These are phyloP conservation scores for Ceriops tagal DNA, from an alignment of 345 rosid genomes.

Conservation along the genomic window DNA sequence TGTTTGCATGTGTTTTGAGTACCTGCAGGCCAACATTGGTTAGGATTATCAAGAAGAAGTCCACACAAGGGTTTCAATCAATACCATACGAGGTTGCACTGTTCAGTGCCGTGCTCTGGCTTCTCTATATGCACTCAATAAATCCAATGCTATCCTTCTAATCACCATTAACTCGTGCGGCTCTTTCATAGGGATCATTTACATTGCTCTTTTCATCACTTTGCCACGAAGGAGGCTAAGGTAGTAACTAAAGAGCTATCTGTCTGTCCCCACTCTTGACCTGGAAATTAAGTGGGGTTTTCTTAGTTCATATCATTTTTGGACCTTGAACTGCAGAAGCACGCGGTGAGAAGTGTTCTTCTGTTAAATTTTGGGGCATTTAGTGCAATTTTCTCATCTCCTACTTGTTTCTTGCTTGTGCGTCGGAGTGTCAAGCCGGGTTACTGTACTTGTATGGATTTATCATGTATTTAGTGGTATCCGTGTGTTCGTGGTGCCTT, in stretches of 20 bases:
- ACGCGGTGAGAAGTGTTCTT: conserved; percentile 42
- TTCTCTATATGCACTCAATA: conserved; percentile 55
- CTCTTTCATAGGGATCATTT: conserved; percentile 57
- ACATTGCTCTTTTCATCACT: conserved; percentile 48
- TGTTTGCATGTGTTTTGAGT: no score
- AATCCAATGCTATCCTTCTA: conserved; percentile 54
- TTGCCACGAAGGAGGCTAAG: conserved; percentile 49
- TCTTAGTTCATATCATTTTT: background rate
- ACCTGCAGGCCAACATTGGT: conserved; percentile 59
- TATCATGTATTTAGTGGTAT: conserved; percentile 40
- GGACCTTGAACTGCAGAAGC: conserved; percentile 32
- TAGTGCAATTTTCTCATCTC: conserved; percentile 39
- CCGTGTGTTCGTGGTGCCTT: conserved; percentile 60
- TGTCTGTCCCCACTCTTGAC: background rate
- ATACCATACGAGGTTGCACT: conserved; percentile 60
- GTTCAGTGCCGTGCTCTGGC: conserved; percentile 65
- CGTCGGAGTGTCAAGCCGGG: conserved; percentile 39
- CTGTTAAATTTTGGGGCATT: conserved; percentile 49
- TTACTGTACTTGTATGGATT: conserved; percentile 50
- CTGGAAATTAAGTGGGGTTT: background rate
- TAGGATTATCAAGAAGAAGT: conserved; percentile 60
- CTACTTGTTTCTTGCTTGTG: conserved; percentile 26
- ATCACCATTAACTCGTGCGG: conserved; percentile 62
- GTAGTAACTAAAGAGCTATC: conserved; percentile 20
- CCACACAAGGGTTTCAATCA: conserved; percentile 73